A percentile compares a stretch with the other conserved stretches of the same genome.
Evolutionary conservation across 345 rosid species (phyloP).

Genomic region (Euphorbia pulcherrima): DNA sequence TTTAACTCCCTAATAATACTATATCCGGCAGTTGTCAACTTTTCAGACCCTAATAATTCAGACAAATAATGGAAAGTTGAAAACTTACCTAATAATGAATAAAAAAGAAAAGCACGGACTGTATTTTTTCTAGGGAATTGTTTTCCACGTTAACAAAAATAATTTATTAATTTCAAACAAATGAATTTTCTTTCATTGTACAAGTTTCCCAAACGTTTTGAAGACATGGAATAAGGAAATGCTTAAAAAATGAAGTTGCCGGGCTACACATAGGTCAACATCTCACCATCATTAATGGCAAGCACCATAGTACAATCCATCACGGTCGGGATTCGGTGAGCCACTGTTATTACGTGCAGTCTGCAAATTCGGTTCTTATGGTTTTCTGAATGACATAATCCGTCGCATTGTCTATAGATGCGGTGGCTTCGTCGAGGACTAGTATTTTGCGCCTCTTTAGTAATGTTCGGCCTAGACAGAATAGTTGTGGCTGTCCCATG

Average conservation of each 20-base stretch:
- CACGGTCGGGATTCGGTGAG: conserved; percentile 29
- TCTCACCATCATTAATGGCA: conserved; percentile 22
- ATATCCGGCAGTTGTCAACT: too few species aligned
- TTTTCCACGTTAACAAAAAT: too few species aligned
- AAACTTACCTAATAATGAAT: too few species aligned
- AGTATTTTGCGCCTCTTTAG: conserved; percentile 24
- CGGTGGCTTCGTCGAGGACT: conserved; percentile 37
- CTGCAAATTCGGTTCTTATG: conserved; percentile 20
- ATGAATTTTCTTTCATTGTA: conserved; percentile 36
- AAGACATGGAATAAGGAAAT: too few species aligned
- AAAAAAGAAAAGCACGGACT: too few species aligned
- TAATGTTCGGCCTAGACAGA: conserved; percentile 25
- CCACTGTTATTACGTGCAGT: conserved; percentile 28
- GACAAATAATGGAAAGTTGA: too few species aligned
- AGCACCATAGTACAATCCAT: conserved; percentile 27
- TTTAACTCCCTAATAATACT: too few species aligned
- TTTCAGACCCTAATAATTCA: too few species aligned
- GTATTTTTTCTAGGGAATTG: too few species aligned
- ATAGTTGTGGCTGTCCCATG: conserved; percentile 20
- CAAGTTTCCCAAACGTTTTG: too few species aligned
- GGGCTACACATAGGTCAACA: conserved; percentile 49
- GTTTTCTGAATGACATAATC: conserved; percentile 27
- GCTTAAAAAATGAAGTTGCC: too few species aligned
- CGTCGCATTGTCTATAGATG: conserved; percentile 27
- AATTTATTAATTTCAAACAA: too few species aligned